Conservation (phyloP, 441 rosid genomes). For the Daphne laureola region DNA sequence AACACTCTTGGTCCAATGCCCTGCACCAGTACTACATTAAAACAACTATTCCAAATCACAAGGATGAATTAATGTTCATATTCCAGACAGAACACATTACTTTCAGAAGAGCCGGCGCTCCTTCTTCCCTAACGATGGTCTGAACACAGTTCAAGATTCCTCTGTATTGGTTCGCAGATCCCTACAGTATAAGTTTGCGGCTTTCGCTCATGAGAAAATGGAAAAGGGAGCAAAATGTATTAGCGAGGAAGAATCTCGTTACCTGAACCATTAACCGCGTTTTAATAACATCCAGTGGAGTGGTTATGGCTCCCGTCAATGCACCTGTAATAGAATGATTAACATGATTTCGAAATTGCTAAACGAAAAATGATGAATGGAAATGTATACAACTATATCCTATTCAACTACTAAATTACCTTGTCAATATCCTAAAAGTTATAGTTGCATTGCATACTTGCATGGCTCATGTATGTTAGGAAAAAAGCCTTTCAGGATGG, state of each 20-base stretch:
- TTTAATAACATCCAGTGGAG: constrained; percentile 96
- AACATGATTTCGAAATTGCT: no score
- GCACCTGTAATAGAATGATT: constrained; percentile 43
- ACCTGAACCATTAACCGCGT: constrained; percentile 97
- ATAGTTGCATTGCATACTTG: no score
- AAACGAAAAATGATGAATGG: no score
- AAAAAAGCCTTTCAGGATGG: no score
- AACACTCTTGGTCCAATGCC: constrained; percentile 68
- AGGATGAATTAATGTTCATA: background rate
- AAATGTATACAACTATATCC: no score
- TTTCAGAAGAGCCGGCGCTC: constrained; percentile 80
- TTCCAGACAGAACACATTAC: constrained; percentile 18
- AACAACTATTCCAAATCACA: background rate
- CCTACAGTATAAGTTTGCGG: constrained; percentile 25
- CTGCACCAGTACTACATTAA: constrained; percentile 22
- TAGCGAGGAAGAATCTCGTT: constrained; percentile 1
- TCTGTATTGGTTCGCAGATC: constrained; percentile 70
- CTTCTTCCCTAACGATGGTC: constrained; percentile 77
- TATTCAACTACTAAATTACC: no score
- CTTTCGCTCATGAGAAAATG: constrained; percentile 1
- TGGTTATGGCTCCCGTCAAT: constrained; percentile 89
- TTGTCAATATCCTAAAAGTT: no score
- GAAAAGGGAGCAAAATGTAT: constrained; percentile 1
- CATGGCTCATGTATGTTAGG: no score
- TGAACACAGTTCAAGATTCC: constrained; percentile 83